These are phyloP conservation scores for Debaryomycetaceae sp. DNA, from an alignment of 1,139 yeast species.

Conservation along the genomic window DNA sequence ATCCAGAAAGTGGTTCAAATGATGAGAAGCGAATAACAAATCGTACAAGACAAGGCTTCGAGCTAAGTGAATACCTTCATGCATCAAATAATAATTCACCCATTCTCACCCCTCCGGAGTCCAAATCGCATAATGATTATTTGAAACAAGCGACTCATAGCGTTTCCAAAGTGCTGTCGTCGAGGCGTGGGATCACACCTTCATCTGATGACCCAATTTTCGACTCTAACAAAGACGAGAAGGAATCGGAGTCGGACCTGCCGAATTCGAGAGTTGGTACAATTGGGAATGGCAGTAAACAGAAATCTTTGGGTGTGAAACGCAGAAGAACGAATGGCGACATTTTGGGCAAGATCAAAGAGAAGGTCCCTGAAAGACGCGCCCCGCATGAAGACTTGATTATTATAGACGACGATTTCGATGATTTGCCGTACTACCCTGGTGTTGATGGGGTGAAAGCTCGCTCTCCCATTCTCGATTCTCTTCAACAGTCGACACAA, in stretches of 20 bases:
- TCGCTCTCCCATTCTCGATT: neutral
- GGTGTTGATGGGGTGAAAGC: neutral
- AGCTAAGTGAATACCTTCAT: neutral
- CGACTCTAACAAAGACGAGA: neutral
- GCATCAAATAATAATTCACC: neutral
- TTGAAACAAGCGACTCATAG: neutral
- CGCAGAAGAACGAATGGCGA: slow-evolving; percentile 7
- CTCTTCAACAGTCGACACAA: neutral
- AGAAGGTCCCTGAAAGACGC: neutral
- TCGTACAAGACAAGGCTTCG: neutral
- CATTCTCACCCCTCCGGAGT: neutral
- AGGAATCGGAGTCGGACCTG: neutral
- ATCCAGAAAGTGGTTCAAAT: slow-evolving; percentile 10
- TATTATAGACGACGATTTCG: neutral
- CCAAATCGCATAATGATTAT: neutral
- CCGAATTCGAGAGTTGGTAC: neutral
- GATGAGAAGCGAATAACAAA: neutral
- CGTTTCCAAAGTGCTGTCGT: neutral
- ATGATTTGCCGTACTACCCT: neutral
- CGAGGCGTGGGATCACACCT: neutral
- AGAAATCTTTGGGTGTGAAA: slow-evolving; percentile 15
- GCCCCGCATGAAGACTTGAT: neutral
- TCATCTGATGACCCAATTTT: neutral
- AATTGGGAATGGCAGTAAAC: neutral
- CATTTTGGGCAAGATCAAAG: slow-evolving; percentile 14